Percentiles rank a stretch among this genome's conserved stretches.
phyloP scores from a whole-genome alignment of 2,329 filamentous ascomycete species.

The Nakataea oryzae region DNA sequence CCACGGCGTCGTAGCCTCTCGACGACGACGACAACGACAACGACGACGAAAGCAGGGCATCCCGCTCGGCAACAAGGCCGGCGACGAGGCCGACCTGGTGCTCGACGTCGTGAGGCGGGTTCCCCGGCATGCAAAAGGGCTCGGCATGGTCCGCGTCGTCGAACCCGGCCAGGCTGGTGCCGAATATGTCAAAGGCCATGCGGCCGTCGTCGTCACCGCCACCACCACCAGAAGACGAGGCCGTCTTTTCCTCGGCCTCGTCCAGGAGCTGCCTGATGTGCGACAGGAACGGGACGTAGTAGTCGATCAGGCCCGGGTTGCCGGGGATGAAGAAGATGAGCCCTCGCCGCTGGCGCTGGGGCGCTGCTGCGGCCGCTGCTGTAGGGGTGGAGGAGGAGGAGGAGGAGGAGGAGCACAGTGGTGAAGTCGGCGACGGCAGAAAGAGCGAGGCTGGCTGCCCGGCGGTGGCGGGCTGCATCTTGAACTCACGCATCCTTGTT shows the following conservation, averaged over 20 bases:
- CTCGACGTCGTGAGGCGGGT: constrained; percentile 39
- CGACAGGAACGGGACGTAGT: constrained; percentile 59
- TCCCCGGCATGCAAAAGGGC: constrained; percentile 26
- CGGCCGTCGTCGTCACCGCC: too few relatives aligned
- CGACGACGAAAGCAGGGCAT: constrained; percentile 1
- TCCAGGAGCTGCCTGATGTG: constrained; percentile 44
- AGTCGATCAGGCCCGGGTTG: constrained; percentile 66
- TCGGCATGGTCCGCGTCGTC: constrained; percentile 36
- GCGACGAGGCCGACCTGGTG: constrained; percentile 39
- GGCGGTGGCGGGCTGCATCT: not conserved
- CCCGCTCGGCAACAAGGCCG: constrained; percentile 19
- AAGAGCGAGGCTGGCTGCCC: not conserved
- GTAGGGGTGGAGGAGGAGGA: too few relatives aligned
- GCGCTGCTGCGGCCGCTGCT: not conserved
- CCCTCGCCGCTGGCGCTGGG: constrained; percentile 2
- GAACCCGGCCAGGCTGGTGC: constrained; percentile 49
- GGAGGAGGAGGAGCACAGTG: too few relatives aligned
- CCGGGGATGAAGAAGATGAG: constrained; percentile 67
- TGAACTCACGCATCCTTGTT: not conserved
- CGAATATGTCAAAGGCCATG: constrained; percentile 43
- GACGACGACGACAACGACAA: too few relatives aligned
- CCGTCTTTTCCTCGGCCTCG: constrained; percentile 18
- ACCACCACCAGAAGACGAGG: constrained; percentile 8
- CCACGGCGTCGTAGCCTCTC: constrained; percentile 37
- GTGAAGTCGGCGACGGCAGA: not conserved